Conservation (phyloP, 768 basidiomycete genomes). For the Lyophyllum semitale region DNA sequence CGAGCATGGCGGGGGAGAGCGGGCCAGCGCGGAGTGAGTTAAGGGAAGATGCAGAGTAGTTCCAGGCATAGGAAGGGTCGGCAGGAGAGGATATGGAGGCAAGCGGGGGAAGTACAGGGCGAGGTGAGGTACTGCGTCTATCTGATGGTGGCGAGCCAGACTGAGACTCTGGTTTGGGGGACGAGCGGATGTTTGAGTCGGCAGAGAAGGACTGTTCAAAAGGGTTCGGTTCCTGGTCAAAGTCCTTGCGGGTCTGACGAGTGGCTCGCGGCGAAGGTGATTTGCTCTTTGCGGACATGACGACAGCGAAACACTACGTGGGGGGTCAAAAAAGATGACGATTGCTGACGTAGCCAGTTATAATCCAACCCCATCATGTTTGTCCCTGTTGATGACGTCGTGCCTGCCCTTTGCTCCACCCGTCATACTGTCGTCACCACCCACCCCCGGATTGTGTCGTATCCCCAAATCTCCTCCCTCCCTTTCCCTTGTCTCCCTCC, state of each 20-base stretch:
- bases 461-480: not conserved
- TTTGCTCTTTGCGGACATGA: conserved; percentile 42
- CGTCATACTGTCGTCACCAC: conserved; percentile 3
- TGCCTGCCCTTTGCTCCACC: conserved; percentile 15
- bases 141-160: conserved; percentile 30
- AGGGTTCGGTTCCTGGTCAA: conserved; percentile 84
- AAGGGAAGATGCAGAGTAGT: conserved; percentile 53
- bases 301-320: conserved; percentile 15
- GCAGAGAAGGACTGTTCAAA: conserved; percentile 93
- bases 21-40: conserved; percentile 92
- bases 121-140: conserved; percentile 42
- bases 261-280: conserved; percentile 33
- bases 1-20: conserved; percentile 94
- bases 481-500: not conserved
- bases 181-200: conserved; percentile 43
- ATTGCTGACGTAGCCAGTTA: conserved; percentile 54
- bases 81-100: conserved; percentile 76
- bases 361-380: conserved; percentile 39
- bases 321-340: conserved; percentile 42
- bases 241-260: conserved; percentile 62
- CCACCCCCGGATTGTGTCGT: not conserved
- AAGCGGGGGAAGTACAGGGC: conserved; percentile 81
- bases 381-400: conserved; percentile 25
- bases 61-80: conserved; percentile 70
- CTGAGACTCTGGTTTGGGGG: conserved; percentile 29